Conservation (phyloP, 225 moss, liverwort and hornwort genomes). For the Asterella californica region DNA sequence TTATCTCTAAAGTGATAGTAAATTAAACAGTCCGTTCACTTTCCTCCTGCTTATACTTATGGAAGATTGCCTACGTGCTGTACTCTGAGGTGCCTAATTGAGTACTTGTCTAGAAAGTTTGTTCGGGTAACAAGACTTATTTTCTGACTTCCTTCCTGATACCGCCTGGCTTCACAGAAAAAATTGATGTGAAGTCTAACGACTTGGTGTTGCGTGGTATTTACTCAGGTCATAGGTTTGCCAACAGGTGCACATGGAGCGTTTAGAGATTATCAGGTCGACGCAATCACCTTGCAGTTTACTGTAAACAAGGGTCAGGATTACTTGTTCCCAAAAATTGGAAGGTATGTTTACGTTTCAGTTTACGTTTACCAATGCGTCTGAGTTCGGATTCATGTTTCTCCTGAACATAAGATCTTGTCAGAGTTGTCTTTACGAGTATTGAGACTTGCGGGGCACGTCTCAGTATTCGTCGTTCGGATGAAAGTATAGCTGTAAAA, state of each 20-base stretch:
- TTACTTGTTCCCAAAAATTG: conserved; percentile 66
- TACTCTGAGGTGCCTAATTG: background rate
- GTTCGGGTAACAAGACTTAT: background rate
- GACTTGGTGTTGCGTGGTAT: conserved; percentile 28
- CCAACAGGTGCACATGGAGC: conserved; percentile 95
- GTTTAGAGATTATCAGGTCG: conserved; percentile 91
- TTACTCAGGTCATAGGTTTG: conserved; percentile 66
- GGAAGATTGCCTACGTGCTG: background rate
- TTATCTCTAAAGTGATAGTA: background rate
- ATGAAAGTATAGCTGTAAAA: background rate
- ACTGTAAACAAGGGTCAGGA: conserved; percentile 38
- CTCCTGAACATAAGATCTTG: background rate
- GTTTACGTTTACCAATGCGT: background rate
- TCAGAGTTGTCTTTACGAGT: background rate
- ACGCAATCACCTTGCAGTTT: conserved; percentile 74
- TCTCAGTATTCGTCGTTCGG: background rate
- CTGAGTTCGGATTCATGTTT: background rate
- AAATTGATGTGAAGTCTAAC: background rate
- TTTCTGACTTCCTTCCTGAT: background rate
- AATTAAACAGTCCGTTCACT: background rate
- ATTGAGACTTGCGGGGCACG: background rate
- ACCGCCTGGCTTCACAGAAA: background rate
- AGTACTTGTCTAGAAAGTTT: background rate
- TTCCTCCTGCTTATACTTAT: background rate
- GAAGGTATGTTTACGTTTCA: conserved; percentile 49